Percentiles rank a stretch among this genome's conserved stretches.
Evolutionary conservation across 2,329 filamentous ascomycete species (phyloP).

Genomic region (Fusarium sp.): DNA sequence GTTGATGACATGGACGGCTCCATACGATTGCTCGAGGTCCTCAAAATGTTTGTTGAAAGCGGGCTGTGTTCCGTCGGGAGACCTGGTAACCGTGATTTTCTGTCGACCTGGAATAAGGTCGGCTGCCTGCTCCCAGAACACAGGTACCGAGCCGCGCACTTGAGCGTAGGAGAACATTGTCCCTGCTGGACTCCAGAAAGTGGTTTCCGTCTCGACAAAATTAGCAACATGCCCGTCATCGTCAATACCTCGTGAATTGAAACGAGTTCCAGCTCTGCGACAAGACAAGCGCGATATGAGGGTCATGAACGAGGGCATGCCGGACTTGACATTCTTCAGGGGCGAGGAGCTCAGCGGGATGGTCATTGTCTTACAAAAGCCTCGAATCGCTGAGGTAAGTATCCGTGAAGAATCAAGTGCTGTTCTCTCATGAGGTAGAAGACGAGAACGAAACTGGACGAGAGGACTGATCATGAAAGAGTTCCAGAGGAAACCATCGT

Average conservation of each 20-base stretch:
- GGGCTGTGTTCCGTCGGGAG: slow-evolving; percentile 89
- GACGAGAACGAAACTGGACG: slow-evolving; percentile 85
- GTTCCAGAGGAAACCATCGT: slow-evolving; percentile 96
- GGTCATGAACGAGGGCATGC: slow-evolving; percentile 85
- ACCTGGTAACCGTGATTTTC: slow-evolving; percentile 92
- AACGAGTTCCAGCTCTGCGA: slow-evolving; percentile 89
- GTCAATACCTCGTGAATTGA: slow-evolving; percentile 97
- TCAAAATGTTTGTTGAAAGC: slow-evolving; percentile 97
- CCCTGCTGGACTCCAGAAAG: slow-evolving; percentile 84
- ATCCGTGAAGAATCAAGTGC: slow-evolving; percentile 89
- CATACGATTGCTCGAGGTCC: slow-evolving; percentile 86
- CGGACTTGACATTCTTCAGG: slow-evolving; percentile 72
- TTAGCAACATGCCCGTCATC: slow-evolving; percentile 98
- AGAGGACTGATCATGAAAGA: slow-evolving; percentile 97
- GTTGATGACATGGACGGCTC: slow-evolving; percentile 92
- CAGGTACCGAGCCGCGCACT: slow-evolving; percentile 89
- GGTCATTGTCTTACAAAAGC: slow-evolving; percentile 88
- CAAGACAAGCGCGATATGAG: slow-evolving; percentile 94
- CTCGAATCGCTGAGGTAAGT: slow-evolving; percentile 91
- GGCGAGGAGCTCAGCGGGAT: slow-evolving; percentile 83
- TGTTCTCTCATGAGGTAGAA: slow-evolving; percentile 79
- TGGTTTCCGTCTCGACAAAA: slow-evolving; percentile 97
- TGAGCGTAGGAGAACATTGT: slow-evolving; percentile 94
- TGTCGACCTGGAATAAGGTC: slow-evolving; percentile 92
- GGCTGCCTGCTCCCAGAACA: slow-evolving; percentile 96